Evolutionary conservation across 805 yeast genomes (phyloP).

Genomic region (Metschnikowia colocasiae): DNA sequence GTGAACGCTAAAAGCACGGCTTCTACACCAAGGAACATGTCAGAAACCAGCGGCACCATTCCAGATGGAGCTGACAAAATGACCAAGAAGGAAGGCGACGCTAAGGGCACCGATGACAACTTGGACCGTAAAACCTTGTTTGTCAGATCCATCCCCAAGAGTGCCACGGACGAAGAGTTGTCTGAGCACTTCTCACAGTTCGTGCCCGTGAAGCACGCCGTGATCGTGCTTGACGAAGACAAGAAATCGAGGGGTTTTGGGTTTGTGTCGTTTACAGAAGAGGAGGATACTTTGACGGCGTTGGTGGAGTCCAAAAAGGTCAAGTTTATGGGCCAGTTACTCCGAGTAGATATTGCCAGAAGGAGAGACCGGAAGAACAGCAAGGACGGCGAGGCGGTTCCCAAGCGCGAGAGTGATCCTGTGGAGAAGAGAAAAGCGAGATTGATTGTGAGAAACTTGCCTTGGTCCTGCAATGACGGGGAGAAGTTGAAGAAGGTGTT

Average conservation of each 20-base stretch:
- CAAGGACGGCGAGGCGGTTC: slow-evolving; percentile 11
- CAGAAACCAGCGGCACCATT: background rate
- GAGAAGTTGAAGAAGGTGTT: slow-evolving; percentile 67
- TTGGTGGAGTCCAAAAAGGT: slow-evolving; percentile 60
- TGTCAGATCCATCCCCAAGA: slow-evolving; percentile 78
- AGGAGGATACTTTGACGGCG: slow-evolving; percentile 81
- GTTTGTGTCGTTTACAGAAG: slow-evolving; percentile 81
- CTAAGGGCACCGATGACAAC: slow-evolving; percentile 21
- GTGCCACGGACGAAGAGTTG: slow-evolving; percentile 76
- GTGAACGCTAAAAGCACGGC: background rate
- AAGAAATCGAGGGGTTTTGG: slow-evolving; percentile 91
- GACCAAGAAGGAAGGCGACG: background rate
- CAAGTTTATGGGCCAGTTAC: slow-evolving; percentile 60
- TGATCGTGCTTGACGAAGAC: slow-evolving; percentile 74
- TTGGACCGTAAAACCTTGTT: slow-evolving; percentile 67
- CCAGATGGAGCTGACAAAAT: background rate
- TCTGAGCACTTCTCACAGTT: slow-evolving; percentile 84
- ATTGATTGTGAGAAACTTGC: slow-evolving; percentile 84
- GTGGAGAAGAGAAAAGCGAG: slow-evolving; percentile 82
- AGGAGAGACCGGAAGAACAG: slow-evolving; percentile 73
- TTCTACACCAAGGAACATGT: slow-evolving; percentile 1
- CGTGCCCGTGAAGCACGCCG: slow-evolving; percentile 94
- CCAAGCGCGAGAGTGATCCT: slow-evolving; percentile 24
- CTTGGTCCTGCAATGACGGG: slow-evolving; percentile 90
- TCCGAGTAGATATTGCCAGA: slow-evolving; percentile 84